Conservation (phyloP, 805 yeast genomes). For the Yamadazyma endophytica region DNA sequence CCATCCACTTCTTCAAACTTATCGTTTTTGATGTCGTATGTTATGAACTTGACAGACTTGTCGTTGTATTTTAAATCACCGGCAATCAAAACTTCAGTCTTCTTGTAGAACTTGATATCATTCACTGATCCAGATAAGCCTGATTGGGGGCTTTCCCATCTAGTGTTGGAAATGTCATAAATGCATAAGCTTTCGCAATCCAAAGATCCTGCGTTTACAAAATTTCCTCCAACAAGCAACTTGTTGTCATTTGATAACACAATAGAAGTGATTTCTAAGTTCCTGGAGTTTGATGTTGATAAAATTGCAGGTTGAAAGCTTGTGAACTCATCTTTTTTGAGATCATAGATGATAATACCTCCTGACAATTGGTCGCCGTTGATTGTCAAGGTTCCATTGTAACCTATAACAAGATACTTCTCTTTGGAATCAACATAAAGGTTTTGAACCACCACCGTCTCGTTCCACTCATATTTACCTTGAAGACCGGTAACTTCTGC, state of each 20-base stretch:
- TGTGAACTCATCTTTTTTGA: slow-evolving; percentile 38
- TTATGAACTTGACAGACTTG: slow-evolving; percentile 39
- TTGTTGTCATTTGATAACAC: slow-evolving; percentile 28
- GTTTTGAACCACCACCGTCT: slow-evolving; percentile 20
- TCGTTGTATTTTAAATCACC: slow-evolving; percentile 49
- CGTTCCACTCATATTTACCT: slow-evolving; percentile 23
- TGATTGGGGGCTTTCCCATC: slow-evolving; percentile 48
- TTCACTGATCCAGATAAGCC: slow-evolving; percentile 47
- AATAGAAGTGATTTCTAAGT: slow-evolving; percentile 31
- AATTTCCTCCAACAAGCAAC: slow-evolving; percentile 72
- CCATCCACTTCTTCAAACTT: slow-evolving; percentile 15
- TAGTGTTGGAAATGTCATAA: slow-evolving; percentile 48
- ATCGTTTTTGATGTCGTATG: slow-evolving; percentile 48
- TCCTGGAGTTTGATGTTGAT: slow-evolving; percentile 29
- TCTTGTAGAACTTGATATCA: slow-evolving; percentile 44
- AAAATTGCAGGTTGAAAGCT: slow-evolving; percentile 48
- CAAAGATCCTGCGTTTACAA: slow-evolving; percentile 52
- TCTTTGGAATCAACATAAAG: slow-evolving; percentile 33
- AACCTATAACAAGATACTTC: slow-evolving; percentile 42
- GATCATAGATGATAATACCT: slow-evolving; percentile 54
- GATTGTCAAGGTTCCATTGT: slow-evolving; percentile 32
- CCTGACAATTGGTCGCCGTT: slow-evolving; percentile 16
- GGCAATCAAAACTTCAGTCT: slow-evolving; percentile 36
- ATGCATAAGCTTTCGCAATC: slow-evolving; percentile 64
- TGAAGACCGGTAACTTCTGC: slow-evolving; percentile 16